Conservation (phyloP, 169 alveolate genomes). For the Miamiensis avidus region DNA sequence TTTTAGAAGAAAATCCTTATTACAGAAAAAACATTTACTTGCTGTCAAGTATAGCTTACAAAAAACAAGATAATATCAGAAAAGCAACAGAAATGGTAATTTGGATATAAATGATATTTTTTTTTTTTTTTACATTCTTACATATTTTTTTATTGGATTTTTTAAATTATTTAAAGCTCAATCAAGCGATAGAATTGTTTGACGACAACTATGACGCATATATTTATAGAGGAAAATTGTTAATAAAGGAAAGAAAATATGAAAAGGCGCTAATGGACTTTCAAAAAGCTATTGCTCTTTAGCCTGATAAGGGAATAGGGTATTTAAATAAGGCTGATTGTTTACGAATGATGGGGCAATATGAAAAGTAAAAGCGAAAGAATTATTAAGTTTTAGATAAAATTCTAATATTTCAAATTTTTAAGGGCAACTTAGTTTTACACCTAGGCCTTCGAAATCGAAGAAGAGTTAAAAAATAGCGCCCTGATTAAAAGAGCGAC, state of each 20-base stretch:
- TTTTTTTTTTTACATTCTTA: no score
- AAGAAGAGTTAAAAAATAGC: constrained; percentile 25
- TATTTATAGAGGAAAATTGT: constrained; percentile 48
- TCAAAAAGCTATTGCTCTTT: constrained; percentile 23
- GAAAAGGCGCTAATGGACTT: constrained; percentile 44
- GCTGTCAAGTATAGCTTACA: constrained; percentile 35
- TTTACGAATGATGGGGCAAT: constrained; percentile 18
- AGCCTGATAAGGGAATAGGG: constrained; percentile 43
- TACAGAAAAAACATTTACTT: constrained; percentile 43
- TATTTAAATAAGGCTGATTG: constrained; percentile 50
- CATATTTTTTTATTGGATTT: no score
- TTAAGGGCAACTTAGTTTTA: constrained; percentile 16
- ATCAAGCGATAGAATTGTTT: constrained; percentile 22
- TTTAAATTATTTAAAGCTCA: constrained; percentile 10
- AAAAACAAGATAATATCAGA: constrained; percentile 33
- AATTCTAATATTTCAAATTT: no score
- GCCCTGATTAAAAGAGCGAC: constrained; percentile 39
- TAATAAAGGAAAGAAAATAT: constrained; percentile 21
- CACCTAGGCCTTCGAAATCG: constrained; percentile 32
- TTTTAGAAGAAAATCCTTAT: constrained; percentile 29
- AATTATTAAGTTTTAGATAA: no score
- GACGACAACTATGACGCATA: constrained; percentile 45
- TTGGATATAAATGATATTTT: no score
- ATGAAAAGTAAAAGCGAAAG: constrained; percentile 4
- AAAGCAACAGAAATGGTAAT: constrained; percentile 25